Conservation (phyloP, 2,329 filamentous ascomycete species). For the Dactylella cylindrospora region DNA sequence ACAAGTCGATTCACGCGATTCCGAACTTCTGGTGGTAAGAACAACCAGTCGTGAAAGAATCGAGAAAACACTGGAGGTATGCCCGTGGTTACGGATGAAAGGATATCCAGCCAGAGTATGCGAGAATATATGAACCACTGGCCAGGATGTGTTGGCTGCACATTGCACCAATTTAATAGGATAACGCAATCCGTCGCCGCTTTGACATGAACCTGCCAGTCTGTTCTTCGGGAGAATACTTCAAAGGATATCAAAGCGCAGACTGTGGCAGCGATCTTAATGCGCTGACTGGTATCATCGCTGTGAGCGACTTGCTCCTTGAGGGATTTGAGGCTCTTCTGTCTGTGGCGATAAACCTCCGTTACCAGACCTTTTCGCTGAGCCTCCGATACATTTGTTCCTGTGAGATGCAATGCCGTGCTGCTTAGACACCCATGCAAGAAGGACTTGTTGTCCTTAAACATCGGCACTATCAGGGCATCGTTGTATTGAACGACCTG, state of each 20-base stretch:
- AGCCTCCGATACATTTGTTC: constrained; percentile 29
- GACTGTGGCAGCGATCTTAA: constrained; percentile 43
- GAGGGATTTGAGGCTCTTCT: constrained; percentile 37
- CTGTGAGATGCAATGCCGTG: constrained; percentile 37
- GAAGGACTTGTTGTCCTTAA: constrained; percentile 37
- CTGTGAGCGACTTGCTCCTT: constrained; percentile 31
- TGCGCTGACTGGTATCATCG: constrained; percentile 5
- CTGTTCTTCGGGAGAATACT: constrained; percentile 34
- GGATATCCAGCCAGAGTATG: constrained; percentile 39
- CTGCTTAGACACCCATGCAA: constrained; percentile 41
- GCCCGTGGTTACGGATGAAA: constrained; percentile 32
- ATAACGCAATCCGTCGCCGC: constrained; percentile 39
- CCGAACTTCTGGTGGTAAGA: constrained; percentile 15
- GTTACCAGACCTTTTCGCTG: constrained; percentile 34
- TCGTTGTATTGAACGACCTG: constrained; percentile 37
- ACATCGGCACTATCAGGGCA: constrained; percentile 43
- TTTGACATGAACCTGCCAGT: constrained; percentile 43
- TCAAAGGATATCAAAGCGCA: constrained; percentile 42
- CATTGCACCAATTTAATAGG: constrained; percentile 27
- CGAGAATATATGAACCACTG: constrained; percentile 44
- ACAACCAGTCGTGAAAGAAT: constrained; percentile 21
- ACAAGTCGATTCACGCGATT: constrained; percentile 23
- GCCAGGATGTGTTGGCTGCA: constrained; percentile 28
- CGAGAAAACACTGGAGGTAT: constrained; percentile 17
- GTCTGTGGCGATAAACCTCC: constrained; percentile 35